Conservation (phyloP, 2,329 filamentous ascomycete species). For the Beauveria scarabaeidicola region DNA sequence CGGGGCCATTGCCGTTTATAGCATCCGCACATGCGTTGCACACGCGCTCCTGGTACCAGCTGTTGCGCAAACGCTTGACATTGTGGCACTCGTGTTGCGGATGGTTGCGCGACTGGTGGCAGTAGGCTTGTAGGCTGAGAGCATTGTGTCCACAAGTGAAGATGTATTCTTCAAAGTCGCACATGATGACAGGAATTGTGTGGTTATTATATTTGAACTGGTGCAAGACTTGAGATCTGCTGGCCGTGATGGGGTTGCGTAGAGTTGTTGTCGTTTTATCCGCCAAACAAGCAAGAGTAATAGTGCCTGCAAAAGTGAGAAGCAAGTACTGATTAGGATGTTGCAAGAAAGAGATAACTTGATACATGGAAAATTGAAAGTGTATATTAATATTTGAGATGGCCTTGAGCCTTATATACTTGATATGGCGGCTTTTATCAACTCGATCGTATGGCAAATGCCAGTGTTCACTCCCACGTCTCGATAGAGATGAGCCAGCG, state of each 20-base stretch:
- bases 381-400: neutral
- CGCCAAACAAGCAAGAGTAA: neutral
- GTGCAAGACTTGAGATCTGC: neutral
- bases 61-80: slow-evolving; percentile 55
- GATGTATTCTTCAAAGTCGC: slow-evolving; percentile 60
- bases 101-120: slow-evolving; percentile 68
- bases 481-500: neutral
- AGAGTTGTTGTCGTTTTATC: neutral
- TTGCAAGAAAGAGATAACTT: neutral
- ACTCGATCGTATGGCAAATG: neutral
- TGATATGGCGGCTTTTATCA: neutral
- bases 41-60: slow-evolving; percentile 40
- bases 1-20: neutral
- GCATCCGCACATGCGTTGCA: neutral
- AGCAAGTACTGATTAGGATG: neutral
- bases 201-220: too few species aligned
- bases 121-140: slow-evolving; percentile 56
- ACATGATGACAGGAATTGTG: slow-evolving; percentile 35
- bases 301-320: too few species aligned
- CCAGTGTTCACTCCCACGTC: neutral
- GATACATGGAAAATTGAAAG: neutral
- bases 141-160: slow-evolving; percentile 57
- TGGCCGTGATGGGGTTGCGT: neutral
- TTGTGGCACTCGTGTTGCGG: slow-evolving; percentile 60
- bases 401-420: neutral